phyloP scores from a whole-genome alignment of 768 basidiomycete species.

The Chalciporus chontae region DNA sequence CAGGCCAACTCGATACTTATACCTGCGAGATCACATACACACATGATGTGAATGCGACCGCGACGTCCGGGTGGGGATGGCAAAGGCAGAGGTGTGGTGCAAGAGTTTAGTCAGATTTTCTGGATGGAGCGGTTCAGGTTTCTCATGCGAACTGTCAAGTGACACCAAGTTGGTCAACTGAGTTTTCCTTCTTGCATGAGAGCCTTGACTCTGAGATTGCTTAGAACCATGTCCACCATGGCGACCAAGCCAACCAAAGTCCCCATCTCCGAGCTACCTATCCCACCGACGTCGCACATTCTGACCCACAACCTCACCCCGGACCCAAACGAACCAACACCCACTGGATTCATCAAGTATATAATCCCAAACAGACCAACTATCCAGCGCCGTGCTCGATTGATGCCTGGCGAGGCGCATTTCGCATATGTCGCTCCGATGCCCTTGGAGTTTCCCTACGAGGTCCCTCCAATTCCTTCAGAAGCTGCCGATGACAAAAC shows the following conservation, averaged over 20 bases:
- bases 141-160: conserved; percentile 1
- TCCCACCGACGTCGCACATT: conserved; percentile 40
- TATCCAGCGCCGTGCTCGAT: conserved; percentile 64
- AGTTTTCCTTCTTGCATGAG: conserved; percentile 15
- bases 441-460: conserved; percentile 80
- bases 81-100: too few relatives aligned
- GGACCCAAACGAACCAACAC: conserved; percentile 53
- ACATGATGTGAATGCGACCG: too few relatives aligned
- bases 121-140: too few relatives aligned
- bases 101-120: too few relatives aligned
- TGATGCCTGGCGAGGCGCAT: conserved; percentile 56
- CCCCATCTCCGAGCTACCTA: conserved; percentile 45
- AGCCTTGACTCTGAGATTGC: not conserved
- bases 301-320: conserved; percentile 53
- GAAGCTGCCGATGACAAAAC: conserved; percentile 49
- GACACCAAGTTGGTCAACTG: not conserved
- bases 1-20: too few relatives aligned
- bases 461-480: conserved; percentile 55
- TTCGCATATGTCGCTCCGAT: conserved; percentile 83
- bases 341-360: conserved; percentile 47
- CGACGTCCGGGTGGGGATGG: too few relatives aligned
- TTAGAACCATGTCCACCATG: conserved; percentile 17
- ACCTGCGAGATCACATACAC: too few relatives aligned
- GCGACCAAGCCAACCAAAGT: conserved; percentile 20
- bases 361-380: conserved; percentile 53